Evolutionary conservation across 108 stramenopile genomes (phyloP).

Genomic region (Schizochytrium sp.): DNA sequence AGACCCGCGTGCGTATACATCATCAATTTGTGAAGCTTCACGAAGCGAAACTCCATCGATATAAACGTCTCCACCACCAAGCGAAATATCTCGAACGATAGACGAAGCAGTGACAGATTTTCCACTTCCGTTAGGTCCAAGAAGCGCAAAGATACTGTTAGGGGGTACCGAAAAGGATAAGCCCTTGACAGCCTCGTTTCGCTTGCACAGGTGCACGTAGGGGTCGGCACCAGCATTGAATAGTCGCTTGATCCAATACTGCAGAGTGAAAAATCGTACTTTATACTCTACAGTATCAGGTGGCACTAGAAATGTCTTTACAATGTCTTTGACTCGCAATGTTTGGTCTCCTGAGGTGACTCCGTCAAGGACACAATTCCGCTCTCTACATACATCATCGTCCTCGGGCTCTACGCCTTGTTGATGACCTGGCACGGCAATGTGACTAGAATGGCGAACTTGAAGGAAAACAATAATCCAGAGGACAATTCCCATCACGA

Average conservation of each 20-base stretch:
- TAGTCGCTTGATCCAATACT: constrained; percentile 3
- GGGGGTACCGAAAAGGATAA: neutral
- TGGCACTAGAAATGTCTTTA: constrained; percentile 40
- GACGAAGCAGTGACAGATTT: constrained; percentile 14
- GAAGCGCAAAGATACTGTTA: neutral
- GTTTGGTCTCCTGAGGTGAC: constrained; percentile 64
- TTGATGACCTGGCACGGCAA: neutral
- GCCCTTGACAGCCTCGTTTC: constrained; percentile 57
- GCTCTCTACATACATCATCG: constrained; percentile 63
- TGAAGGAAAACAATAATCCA: constrained; percentile 69
- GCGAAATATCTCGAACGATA: neutral
- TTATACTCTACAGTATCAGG: neutral
- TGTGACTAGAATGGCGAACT: constrained; percentile 61
- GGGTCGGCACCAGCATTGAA: neutral
- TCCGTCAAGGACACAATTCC: constrained; percentile 65
- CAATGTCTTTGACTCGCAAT: constrained; percentile 64
- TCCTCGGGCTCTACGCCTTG: constrained; percentile 62
- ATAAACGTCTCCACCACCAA: neutral
- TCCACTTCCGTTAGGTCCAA: neutral
- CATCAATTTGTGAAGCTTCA: neutral
- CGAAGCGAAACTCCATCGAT: neutral
- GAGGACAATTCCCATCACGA: constrained; percentile 64
- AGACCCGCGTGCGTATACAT: neutral
- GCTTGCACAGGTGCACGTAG: neutral
- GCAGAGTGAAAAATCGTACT: neutral